Base-by-base conservation (phyloP, 768 basidiomycete species). In the Dentipellis sp. region DNA sequence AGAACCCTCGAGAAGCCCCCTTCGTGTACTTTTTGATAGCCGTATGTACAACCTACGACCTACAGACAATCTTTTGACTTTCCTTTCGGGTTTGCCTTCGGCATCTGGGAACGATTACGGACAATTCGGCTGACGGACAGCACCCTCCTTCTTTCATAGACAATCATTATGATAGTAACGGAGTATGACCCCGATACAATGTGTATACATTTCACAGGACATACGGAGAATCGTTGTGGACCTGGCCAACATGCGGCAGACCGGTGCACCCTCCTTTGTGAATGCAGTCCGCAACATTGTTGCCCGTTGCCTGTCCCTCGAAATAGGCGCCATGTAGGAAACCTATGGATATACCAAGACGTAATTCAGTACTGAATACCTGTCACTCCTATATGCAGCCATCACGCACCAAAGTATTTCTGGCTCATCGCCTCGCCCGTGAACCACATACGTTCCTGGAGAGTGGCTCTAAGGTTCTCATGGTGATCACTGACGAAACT, bases 381-480 rank as follows among this genome's bases (percentile, higher is more conserved):
- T 29, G 6, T 6, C 29, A 29, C 29, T 29, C 29, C 29, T 3
- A 29, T 29, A 29, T 29, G 29, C 29, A 29, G 29, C 3, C 29
- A 29, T 29, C 6, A 69, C 77, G 39, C 48, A 81, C 83, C 83
- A 59, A 75, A 84, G 68, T 81, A 80, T 58, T 78, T 72, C 50
- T 72, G 65, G 55, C 77, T 83, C 10, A 78, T 83, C 8, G 77
- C 81, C 64, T 86, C 83, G 3, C 83, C 83, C 0, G 82, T 77
- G 59, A 85, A 86, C 74, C 78, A 84, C 16, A 86, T 70, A 9
- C 73, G 70, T 37, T 67, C 59, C 4, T 69, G 69, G 16, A 85
- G 70, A 19, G 79, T 81, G 5, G 80, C 79, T 55, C 78, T 73
- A 49, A 85, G 62, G 62, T 85, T 83, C 23, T 76, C 68, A n/a